Evolutionary conservation across 768 basidiomycete species (phyloP).

Genomic region (Leucogyrophana mollusca): DNA sequence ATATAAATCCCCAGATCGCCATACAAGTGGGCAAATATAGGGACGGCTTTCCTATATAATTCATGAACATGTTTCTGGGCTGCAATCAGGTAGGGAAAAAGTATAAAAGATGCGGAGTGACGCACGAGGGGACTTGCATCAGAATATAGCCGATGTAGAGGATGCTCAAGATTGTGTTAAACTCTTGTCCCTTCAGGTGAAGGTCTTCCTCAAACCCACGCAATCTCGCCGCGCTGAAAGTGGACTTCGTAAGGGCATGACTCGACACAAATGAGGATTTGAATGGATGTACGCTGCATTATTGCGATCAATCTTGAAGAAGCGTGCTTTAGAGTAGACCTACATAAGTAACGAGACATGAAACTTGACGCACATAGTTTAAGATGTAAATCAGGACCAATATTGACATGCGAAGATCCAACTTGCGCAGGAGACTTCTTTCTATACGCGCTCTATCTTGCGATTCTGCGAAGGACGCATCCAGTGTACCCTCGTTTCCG

Average conservation of each 20-base stretch:
- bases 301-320: slow-evolving; percentile 62
- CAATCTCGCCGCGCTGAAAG: slow-evolving; percentile 63
- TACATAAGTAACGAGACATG: background rate
- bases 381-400: slow-evolving; percentile 33
- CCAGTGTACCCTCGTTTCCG: background rate
- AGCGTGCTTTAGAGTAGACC: no score
- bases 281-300: slow-evolving; percentile 54
- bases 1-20: slow-evolving; percentile 68
- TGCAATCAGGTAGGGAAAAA: background rate
- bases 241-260: background rate
- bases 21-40: slow-evolving; percentile 66
- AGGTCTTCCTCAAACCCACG: slow-evolving; percentile 72
- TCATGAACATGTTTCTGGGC: slow-evolving; percentile 69
- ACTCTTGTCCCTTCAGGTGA: slow-evolving; percentile 57
- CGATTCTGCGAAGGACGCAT: background rate
- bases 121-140: slow-evolving; percentile 79
- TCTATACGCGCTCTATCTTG: slow-evolving; percentile 37
- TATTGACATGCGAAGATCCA: slow-evolving; percentile 35
- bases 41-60: slow-evolving; percentile 66
- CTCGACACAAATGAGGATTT: background rate
- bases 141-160: slow-evolving; percentile 73
- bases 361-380: slow-evolving; percentile 27
- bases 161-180: slow-evolving; percentile 65
- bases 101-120: slow-evolving; percentile 5
- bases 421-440: slow-evolving; percentile 37